These are phyloP conservation scores for Diplodia sapinea DNA, from an alignment of 2,329 filamentous ascomycete genomes.

Conservation along the genomic window DNA sequence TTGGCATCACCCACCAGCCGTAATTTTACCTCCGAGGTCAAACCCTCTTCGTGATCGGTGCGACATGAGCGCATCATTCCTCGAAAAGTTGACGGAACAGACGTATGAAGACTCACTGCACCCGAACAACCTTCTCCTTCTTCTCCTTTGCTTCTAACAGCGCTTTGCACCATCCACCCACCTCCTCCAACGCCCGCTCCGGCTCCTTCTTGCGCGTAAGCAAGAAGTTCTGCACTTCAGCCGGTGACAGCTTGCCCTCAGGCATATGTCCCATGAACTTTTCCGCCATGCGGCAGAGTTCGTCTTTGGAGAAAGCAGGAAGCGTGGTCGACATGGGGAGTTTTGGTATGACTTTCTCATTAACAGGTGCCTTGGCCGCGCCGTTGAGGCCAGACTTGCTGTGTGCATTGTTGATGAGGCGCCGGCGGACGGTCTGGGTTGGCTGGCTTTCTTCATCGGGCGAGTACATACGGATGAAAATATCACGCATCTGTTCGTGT, in stretches of 20 bases:
- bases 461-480: slow-evolving; percentile 52
- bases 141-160: slow-evolving; percentile 43
- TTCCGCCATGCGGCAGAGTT: slow-evolving; percentile 49
- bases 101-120: slow-evolving; percentile 19
- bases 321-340: neutral
- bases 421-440: neutral
- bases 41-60: neutral
- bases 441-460: slow-evolving; percentile 31
- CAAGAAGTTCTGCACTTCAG: slow-evolving; percentile 61
- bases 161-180: slow-evolving; percentile 51
- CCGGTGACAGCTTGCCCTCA: slow-evolving; percentile 56
- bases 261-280: slow-evolving; percentile 55
- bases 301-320: neutral
- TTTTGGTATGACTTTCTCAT: neutral
- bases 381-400: neutral
- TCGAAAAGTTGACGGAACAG: neutral
- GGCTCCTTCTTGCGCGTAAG: slow-evolving; percentile 59
- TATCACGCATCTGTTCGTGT: slow-evolving; percentile 48
- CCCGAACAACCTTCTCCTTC: slow-evolving; percentile 36
- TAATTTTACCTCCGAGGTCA: neutral
- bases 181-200: slow-evolving; percentile 50
- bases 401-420: neutral
- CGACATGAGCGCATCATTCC: neutral
- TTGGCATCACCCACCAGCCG: neutral
- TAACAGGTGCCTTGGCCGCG: neutral